Conservation (phyloP, 805 yeast genomes). For the Saccharomyces eubayanus region DNA sequence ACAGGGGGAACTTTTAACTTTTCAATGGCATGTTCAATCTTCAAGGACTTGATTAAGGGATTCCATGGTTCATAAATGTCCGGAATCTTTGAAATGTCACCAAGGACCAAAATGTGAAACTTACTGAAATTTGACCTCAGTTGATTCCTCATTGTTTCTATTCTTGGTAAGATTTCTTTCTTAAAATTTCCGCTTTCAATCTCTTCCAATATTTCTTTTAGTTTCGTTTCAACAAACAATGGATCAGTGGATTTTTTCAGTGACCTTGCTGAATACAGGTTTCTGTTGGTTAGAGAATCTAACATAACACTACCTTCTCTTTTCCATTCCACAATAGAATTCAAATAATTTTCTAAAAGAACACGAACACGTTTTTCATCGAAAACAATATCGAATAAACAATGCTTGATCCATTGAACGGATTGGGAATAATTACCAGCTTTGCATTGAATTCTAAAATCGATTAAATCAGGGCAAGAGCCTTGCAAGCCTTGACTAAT, state of each 20-base stretch:
- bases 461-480: conserved; percentile 57
- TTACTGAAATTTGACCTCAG: conserved; percentile 44
- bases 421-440: conserved; percentile 55
- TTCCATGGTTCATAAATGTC: conserved; percentile 24
- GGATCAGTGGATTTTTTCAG: conserved; percentile 58
- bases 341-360: conserved; percentile 36
- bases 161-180: conserved; percentile 24
- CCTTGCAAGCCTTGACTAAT: conserved; percentile 51
- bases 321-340: conserved; percentile 32
- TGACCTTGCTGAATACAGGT: conserved; percentile 50
- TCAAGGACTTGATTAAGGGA: conserved; percentile 13
- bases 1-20: conserved; percentile 26
- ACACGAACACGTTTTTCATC: conserved; percentile 66
- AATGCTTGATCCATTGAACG: conserved; percentile 65
- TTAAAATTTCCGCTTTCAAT: conserved; percentile 49
- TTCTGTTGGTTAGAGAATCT: conserved; percentile 49
- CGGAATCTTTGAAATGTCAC: conserved; percentile 49
- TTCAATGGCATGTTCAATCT: neutral
- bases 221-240: conserved; percentile 52
- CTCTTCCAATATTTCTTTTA: conserved; percentile 39
- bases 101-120: conserved; percentile 59
- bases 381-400: conserved; percentile 58
- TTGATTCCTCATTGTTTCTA: conserved; percentile 43
- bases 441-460: conserved; percentile 54
- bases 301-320: conserved; percentile 47